Evolutionary conservation across 345 rosid species (phyloP).

Genomic region (Eucalyptus caleyi): DNA sequence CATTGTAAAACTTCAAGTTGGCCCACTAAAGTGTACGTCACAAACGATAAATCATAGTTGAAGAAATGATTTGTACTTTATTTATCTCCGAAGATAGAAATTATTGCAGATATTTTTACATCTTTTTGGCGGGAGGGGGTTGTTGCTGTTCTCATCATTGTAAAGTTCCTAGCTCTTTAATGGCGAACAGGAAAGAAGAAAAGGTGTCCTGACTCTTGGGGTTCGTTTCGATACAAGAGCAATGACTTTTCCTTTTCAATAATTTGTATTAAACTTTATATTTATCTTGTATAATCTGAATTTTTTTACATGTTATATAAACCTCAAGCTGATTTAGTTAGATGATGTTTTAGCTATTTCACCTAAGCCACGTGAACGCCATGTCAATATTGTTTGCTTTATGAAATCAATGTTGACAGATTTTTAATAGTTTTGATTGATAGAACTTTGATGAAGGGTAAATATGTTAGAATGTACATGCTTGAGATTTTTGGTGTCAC

Average conservation of each 20-base stretch:
- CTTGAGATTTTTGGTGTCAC: background rate
- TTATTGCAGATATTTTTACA: background rate
- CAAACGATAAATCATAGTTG: background rate
- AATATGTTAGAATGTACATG: background rate
- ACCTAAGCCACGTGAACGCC: accelerated
- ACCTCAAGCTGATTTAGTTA: too few species aligned
- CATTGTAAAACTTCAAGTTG: background rate
- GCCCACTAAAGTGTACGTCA: background rate
- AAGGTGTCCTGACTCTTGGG: background rate
- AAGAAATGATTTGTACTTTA: background rate
- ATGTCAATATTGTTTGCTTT: background rate
- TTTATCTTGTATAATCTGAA: background rate
- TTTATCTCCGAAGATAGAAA: background rate
- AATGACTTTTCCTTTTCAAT: background rate
- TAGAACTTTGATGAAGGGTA: too few species aligned
- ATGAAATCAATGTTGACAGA: background rate
- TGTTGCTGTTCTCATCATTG: background rate
- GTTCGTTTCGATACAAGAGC: background rate
- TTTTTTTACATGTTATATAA: background rate
- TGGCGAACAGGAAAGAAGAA: background rate
- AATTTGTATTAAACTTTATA: background rate
- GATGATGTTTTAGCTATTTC: background rate
- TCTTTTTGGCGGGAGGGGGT: background rate
- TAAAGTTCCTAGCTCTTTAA: background rate
- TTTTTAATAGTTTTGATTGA: too few species aligned